Base-by-base conservation (phyloP, 192 early-diverging fungal species). In the Linnemannia hyalina region DNA sequence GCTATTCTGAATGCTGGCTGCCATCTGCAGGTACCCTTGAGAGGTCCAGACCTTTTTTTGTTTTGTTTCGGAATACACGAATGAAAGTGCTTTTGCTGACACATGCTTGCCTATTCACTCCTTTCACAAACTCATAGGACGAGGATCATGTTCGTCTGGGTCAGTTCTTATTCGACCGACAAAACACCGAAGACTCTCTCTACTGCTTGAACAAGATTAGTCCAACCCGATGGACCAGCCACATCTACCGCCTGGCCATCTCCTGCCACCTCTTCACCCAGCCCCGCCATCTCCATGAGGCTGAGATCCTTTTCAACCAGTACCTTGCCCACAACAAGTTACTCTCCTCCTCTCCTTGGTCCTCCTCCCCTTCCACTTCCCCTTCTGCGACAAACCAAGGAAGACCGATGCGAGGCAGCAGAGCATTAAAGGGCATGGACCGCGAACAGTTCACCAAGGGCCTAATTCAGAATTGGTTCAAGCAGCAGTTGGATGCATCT, bases 201-300 rank as follows among this genome's bases (percentile, higher is more conserved):
- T 4, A 11, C 15, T 83, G 82, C 41, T 40, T 83, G 22, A 6
- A 69, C 73, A 74, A 70, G 0, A 71, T 83, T 10, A 73, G 75
- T 5, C 8, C n/a, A 7, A 20, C 46, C 15, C 46, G 72, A 6
- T 83, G 82, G 82, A 70, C 35, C 22, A 41, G 54, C 6, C 2
- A 23, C 6, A 54, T 79, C 2, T 83, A 57, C 49, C 71, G 82
- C 5, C 42, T 74, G 13, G 73, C 73, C 9, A 83, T 83, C 32
- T 40, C 52, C 35, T 83, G 82, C 18, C 82, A 83, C 40, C 60
- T 83, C 0, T 75, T 75, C 38, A 74, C 77, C 3, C 79, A 78
- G 38, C 82, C 82, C 23, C 82, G 82, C 11, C 82, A 70, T 32
- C n/a, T 83, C 11, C 77, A 79, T 13, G 73, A 79, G 65, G 82